Base-by-base conservation (phyloP, 495 filamentous ascomycete genomes). In the Penicillium waksmanii region DNA sequence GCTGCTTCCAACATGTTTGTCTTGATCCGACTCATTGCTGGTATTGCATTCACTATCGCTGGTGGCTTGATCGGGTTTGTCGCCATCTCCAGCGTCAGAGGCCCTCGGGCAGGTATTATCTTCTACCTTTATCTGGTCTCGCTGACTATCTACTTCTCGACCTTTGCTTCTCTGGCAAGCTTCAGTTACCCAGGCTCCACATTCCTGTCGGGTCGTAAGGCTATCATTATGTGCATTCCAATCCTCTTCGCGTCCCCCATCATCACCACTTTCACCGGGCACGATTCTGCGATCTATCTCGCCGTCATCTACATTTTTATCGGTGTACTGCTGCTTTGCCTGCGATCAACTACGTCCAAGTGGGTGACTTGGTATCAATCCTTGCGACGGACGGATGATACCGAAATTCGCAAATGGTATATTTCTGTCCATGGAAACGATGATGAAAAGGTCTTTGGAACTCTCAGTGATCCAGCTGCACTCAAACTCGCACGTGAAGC, bases 1-100 rank as follows among this genome's bases (percentile, higher is more conserved):
- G 77, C 82, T 9, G 84, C 83, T 8, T 81, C 82, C 40, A 86
- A 85, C 51, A 82, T 85, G 76, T 86, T 86, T 56, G 77, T 87
- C 13, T 68, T 86, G 2, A 84, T 82, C 23, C 76, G 84, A 25
- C 67, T 87, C 15, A 76, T 84, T 62, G 83, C 81, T n/a, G 84
- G 84, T 49, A 70, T 87, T 52, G 81, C 83, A 6, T 78, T 87
- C 55, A 80, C 78, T 8, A 51, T 84, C 15, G 77, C 75, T 5
- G 69, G 66, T 50, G 80, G 79, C 8, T 65, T 83, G 19, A 61
- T 82, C 18, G 83, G 77, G 1, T 81, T 87, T 54, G 69, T 85
- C 46, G 69, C 73, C 25, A 74, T 85, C 44, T 68, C 75, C 12
- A 64, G 68, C 23, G 66, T 73, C 44, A 72, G 70, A 25, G 65